Evolutionary conservation across 1,284 basidiomycete genomes (phyloP).

Genomic region (Phellopilus nigrolimitatus): DNA sequence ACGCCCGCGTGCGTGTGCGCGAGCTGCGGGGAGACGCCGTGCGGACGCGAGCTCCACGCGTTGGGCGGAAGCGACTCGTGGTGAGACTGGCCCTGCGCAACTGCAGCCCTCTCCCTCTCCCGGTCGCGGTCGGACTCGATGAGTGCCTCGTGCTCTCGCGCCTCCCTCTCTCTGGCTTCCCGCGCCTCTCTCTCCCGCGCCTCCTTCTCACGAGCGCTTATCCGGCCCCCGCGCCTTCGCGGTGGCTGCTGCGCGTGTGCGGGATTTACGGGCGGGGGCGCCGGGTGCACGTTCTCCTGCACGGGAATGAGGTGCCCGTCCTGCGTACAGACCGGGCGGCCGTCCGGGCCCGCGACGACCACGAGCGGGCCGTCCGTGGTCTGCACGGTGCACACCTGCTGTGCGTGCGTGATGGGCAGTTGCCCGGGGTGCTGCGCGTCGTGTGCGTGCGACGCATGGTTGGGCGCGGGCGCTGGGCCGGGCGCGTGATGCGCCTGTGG

Average conservation of each 20-base stretch:
- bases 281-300: not conserved
- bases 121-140: slow-evolving; percentile 4
- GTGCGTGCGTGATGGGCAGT: slow-evolving; percentile 14
- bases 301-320: slow-evolving; percentile 13
- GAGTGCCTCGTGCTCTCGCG: not conserved
- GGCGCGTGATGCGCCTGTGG: slow-evolving; percentile 8
- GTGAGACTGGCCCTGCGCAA: not conserved
- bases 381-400: slow-evolving; percentile 9
- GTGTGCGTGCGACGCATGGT: not conserved
- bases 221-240: slow-evolving; percentile 10
- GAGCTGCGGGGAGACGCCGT: slow-evolving; percentile 1
- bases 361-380: slow-evolving; percentile 11
- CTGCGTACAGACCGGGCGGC: slow-evolving; percentile 10
- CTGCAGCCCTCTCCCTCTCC: not conserved
- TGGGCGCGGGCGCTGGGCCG: not conserved
- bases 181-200: slow-evolving; percentile 7
- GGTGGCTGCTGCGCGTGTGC: not conserved
- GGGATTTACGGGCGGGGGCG: slow-evolving; percentile 1
- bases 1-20: not conserved
- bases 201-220: slow-evolving; percentile 2
- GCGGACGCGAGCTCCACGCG: slow-evolving; percentile 10
- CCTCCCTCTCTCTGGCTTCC: slow-evolving; percentile 8
- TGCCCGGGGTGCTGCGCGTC: slow-evolving; percentile 15
- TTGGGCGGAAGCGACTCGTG: slow-evolving; percentile 1
- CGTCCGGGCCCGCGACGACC: slow-evolving; percentile 18